Base-by-base conservation (phyloP, 2,329 filamentous ascomycete species). In the Fusarium scirpi region DNA sequence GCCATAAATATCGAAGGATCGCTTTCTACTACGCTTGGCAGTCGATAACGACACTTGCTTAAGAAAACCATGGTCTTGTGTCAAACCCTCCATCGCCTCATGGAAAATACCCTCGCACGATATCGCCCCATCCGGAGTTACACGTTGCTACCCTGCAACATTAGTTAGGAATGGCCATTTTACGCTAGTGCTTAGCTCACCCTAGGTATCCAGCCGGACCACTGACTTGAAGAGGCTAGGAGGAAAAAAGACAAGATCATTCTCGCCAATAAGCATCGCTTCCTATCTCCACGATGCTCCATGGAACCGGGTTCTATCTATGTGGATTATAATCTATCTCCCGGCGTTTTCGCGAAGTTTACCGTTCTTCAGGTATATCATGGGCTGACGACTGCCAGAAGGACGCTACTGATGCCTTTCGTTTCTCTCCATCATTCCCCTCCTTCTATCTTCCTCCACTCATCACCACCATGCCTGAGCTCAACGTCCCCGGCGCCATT, bases 181-280 rank as follows among this genome's bases (percentile, higher is more conserved):
- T n/a, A n/a, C 11, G 34, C 34, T 38, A 38, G 34, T 38, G 34
- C 34, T 38, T 38, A 38, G 34, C 18, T 38, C 5, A 30, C 34
- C 5, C 16, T 4, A 11, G 34, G 34, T 38, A 10, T 38, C 34
- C 18, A n/a, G 5, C 9, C 34, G 34, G 34, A n/a, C 18, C 3
- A n/a, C 18, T 38, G 34, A n/a, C 34, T 38, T 38, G 3, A 38
- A 38, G 3, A 38, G 34, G 34, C 34, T 38, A 38, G 34, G 0
- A 18, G 10, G 32, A 6, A 11, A 10, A 38, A 2, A 2, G 16
- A 2, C 10, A 4, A n/a, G 1, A 10, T n/a, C 0, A n/a, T 18
- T 11, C 34, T 38, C 18, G 6, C 18, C 34, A 38, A 38, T 38
- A 11, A 2, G 18, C 5, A 4, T 38, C 18, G 10, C 18, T n/a